Base-by-base conservation (phyloP, 2,329 filamentous ascomycete genomes). In the Xylogone sp. region DNA sequence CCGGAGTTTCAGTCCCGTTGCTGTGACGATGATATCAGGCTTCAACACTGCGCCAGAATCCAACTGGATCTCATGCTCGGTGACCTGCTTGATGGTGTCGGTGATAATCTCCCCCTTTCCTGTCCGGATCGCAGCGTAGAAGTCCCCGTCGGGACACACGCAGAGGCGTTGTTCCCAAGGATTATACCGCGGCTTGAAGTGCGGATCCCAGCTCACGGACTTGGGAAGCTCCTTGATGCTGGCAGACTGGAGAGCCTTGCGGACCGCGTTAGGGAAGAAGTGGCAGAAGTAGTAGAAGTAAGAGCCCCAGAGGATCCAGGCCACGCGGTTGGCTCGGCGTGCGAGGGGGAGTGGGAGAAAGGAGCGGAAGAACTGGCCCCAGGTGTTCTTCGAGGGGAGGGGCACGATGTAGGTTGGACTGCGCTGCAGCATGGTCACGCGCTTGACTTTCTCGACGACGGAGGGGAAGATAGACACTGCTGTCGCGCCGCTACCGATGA, bases 361-460 rank as follows among this genome's bases (percentile, higher is more conserved):
- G 27, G 21, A 42, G 13, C 39, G 24, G 13, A 34, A n/a, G 19
- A 29, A 53, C 42, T 43, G 12, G n/a, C 27, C 21, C 31, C 21
- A 16, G n/a, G 49, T 2, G 29, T 52, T 44, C 24, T 44, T 43
- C 16, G 0, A 82, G 57, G 4, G 45, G 18, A 16, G 45, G 6
- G 78, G 70, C 42, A 86, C 59, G 48, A 91, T 77, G 62, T 88
- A 91, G 0, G 77, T 79, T 0, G 90, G 89, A 46, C 83, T 89
- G 51, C 90, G 82, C 70, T 95, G 90, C 2, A 95, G 75, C 81
- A 93, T 90, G 1, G 88, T 92, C 31, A 90, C 82, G 20, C 80
- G 78, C 6, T 69, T 69, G 3, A 87, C 87, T 31, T 77, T 79
- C 42, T 86, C 71, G 0, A 82, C 81, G 45, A 95, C 68, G 45